A percentile compares a stretch with the other conserved stretches of the same genome.
Evolutionary conservation across 495 filamentous ascomycete genomes (phyloP).

Genomic region (Pseudomonodictys pantanalensis): DNA sequence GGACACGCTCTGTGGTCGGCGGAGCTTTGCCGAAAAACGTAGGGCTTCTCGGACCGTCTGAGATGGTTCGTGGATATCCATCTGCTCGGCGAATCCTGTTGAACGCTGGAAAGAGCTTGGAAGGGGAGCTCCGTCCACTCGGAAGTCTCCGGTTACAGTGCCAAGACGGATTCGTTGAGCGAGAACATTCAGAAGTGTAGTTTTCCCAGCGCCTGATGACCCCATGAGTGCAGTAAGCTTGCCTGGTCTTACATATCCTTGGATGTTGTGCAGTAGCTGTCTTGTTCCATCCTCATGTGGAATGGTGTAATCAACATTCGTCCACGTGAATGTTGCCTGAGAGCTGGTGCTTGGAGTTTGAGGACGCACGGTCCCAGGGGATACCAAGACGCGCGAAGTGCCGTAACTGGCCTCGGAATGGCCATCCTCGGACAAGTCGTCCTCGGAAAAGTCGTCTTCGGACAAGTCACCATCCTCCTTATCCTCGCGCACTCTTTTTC

Average conservation of each 20-base stretch:
- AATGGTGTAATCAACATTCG: constrained; percentile 13
- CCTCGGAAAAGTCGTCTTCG: constrained; percentile 27
- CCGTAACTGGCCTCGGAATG: constrained; percentile 32
- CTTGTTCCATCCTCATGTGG: constrained; percentile 9
- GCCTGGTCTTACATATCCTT: constrained; percentile 37
- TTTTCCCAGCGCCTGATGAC: constrained; percentile 39
- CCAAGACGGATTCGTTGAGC: constrained; percentile 38
- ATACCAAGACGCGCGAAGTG: not conserved
- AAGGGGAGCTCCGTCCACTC: constrained; percentile 37
- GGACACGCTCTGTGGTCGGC: constrained; percentile 25
- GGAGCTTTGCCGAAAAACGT: constrained; percentile 38
- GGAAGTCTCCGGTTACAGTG: constrained; percentile 35
- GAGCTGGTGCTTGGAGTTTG: constrained; percentile 17
- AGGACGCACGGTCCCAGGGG: constrained; percentile 2
- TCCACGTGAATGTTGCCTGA: constrained; percentile 21
- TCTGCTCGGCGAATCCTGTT: constrained; percentile 39
- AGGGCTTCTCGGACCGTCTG: constrained; percentile 39
- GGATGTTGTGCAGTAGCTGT: constrained; percentile 31
- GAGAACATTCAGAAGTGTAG: constrained; percentile 39
- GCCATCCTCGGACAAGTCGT: constrained; percentile 25
- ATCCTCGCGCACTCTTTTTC: constrained; percentile 1
- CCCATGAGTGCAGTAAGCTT: constrained; percentile 40
- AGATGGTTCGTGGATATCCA: constrained; percentile 37
- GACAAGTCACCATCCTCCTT: constrained; percentile 14
- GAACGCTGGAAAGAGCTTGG: constrained; percentile 39